Base-by-base conservation (phyloP, 352 stramenopile genomes). In the Phytophthora cactorum region DNA sequence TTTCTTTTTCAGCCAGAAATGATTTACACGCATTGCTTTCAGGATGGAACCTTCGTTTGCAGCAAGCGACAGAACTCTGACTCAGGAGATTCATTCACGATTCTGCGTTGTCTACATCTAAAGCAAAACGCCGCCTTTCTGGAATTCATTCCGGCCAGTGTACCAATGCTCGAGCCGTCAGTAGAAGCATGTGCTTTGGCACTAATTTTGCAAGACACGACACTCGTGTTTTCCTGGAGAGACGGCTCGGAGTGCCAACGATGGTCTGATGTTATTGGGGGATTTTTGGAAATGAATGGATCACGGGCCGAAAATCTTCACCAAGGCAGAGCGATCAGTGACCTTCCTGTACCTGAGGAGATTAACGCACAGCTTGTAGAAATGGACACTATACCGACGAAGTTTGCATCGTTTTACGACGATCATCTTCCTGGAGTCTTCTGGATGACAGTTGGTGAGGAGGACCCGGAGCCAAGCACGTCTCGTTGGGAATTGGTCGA, bases 361-460 rank as follows among this genome's bases (percentile, higher is more conserved):
- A 60, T 82, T 25, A 52, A 45, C 15, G 12, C 46, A 5, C 46
- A 71, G 31, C 38, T 68, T 43, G 61, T 29, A 52, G 34, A 63
- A 41, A 46, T 55, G 0, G 52, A 66, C 27, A 55, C 43, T 3
- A 12, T 60, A 6, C 52, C 70, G 5, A 55, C 59, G 11, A 62
- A 69, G 15, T 82, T 85, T 64, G 61, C 66, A 46, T 79, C 68
- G 1, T 85, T 88, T 45, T 77, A 85, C 36, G 76, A 85, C 51
- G 79, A 88, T 41, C 64, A 72, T 25, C 60, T 88, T 41, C 74
- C 79, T 38, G 74, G 79, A 5, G 28, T 88, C 22, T 88, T 88
- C 32, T 88, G 79, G 79, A 58, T 78, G 51, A 31, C 45, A 32
- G 36, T 50, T 54, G 32, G 10, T 43, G 52, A 60, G 5, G 52